Evolutionary conservation across 148 eudicot genomes (phyloP).

Genomic region (Nyssa sinensis): DNA sequence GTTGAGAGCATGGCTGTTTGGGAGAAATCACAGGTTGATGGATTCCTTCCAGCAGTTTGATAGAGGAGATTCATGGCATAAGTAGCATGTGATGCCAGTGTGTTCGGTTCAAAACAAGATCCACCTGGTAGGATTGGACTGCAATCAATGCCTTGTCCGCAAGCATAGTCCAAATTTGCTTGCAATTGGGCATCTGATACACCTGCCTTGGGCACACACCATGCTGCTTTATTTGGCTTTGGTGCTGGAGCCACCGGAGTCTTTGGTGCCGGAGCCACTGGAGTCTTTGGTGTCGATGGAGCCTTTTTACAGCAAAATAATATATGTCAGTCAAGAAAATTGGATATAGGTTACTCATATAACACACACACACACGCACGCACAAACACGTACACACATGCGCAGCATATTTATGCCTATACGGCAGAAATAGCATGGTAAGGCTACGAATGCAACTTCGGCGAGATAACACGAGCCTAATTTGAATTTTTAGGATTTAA

Average conservation of each 20-base stretch:
- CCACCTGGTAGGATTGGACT: constrained; percentile 23
- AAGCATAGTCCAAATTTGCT: constrained; percentile 18
- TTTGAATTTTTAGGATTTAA: too few species aligned
- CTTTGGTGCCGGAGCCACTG: background rate
- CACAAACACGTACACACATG: too few species aligned
- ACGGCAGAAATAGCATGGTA: too few species aligned
- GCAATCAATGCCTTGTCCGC: constrained; percentile 23
- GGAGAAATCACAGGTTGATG: constrained; percentile 22
- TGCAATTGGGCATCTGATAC: constrained; percentile 20
- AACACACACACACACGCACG: too few species aligned
- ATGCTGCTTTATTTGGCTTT: background rate
- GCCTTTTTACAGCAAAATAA: background rate
- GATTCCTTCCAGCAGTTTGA: constrained; percentile 18
- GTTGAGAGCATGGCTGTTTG: constrained; percentile 12
- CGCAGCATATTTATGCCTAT: too few species aligned
- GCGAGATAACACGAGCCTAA: too few species aligned
- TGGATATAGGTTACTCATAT: too few species aligned
- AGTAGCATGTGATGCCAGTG: constrained; percentile 13
- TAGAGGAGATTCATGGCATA: constrained; percentile 25
- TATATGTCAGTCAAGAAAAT: background rate
- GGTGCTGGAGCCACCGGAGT: background rate
- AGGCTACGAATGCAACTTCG: too few species aligned
- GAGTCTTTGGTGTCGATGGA: background rate
- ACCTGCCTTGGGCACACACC: constrained; percentile 27
- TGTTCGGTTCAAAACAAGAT: constrained; percentile 23